Conservation (phyloP, 139 green algal genomes). For the Chlorella sp. region DNA sequence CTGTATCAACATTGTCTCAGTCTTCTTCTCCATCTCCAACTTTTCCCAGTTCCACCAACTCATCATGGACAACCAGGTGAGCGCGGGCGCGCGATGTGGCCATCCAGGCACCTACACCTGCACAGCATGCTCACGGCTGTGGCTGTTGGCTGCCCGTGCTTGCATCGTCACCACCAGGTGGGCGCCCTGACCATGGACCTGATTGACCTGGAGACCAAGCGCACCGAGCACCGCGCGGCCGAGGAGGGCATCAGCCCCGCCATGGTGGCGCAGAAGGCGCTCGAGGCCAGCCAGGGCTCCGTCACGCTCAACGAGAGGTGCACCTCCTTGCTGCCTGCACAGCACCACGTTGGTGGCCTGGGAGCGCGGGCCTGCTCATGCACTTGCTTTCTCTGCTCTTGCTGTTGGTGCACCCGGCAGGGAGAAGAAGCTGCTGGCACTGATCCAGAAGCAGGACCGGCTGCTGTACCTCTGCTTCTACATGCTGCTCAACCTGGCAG, state of each 20-base stretch:
- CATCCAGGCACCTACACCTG: too few relatives aligned
- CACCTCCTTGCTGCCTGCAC: too few relatives aligned
- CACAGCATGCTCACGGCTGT: too few relatives aligned
- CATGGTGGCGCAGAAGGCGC: conserved; percentile 48
- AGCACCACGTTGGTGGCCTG: not conserved
- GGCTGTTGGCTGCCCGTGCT: too few relatives aligned
- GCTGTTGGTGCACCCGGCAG: conserved; percentile 16
- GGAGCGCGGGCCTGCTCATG: not conserved
- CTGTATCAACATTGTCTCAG: conserved; percentile 56
- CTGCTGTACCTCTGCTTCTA: conserved; percentile 70
- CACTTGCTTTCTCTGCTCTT: not conserved
- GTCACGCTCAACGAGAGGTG: conserved; percentile 26
- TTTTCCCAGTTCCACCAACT: conserved; percentile 66
- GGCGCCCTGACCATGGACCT: conserved; percentile 74
- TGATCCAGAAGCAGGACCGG: conserved; percentile 69
- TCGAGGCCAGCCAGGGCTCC: conserved; percentile 31
- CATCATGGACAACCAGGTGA: conserved; percentile 61
- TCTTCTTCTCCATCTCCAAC: conserved; percentile 75
- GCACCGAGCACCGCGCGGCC: conserved; percentile 48
- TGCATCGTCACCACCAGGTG: too few relatives aligned
- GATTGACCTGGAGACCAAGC: conserved; percentile 73
- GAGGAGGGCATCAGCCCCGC: conserved; percentile 47
- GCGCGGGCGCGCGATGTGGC: too few relatives aligned
- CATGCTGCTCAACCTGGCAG: conserved; percentile 80
- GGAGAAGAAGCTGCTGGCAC: conserved; percentile 50